Evolutionary conservation across 2,329 filamentous ascomycete genomes (phyloP), one percentile per base, ranked within the genome.

Genomic region (Ramularia endophylla): DNA sequence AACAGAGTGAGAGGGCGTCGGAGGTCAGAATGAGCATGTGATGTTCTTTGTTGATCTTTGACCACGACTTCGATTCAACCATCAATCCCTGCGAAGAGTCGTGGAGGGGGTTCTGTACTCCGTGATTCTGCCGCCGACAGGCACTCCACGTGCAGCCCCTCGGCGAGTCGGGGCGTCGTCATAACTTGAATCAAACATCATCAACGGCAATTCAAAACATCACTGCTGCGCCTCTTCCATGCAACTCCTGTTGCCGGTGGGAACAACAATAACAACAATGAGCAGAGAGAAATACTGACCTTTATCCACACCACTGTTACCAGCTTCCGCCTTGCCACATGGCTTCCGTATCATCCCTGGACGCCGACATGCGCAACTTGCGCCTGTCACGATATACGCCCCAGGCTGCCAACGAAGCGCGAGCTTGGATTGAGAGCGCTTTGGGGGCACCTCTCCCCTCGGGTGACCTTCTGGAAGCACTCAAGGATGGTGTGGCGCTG

Each of bases 341-440:
- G 90, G 89, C 90, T 55, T 95, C 90, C 28, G 90, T 97, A 22
- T 78, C 87, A 50, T 95, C 87, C 50, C 73, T 98, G 47, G 92
- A 97, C 68, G 90, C 90, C 66, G 92, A 98, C 72, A 76, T 98
- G 80, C 86, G 87, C 74, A 88, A 82, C 64, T 67, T 97, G 75
- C 89, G 92, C 66, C 74, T 95, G 58, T 86, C 89, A 47, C 86
- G 90, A 68, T 97, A 95, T 68, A 97, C 90, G 1, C 87, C 88
- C 16, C 80, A 84, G 55, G 89, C 89, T 29, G 89, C 88, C 38
- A 87, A 87, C 55, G 89, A 97, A 69, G 83, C 80, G 15, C 81
- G 82, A 34, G 65, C 72, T 50, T 98, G 92, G 87, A 89, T 98
- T 51, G 88, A 95, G 65, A 76, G 80, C 28, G 74, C 80, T 2